phyloP scores from a whole-genome alignment of 257 asterid species.

The Gentiana dahurica region DNA sequence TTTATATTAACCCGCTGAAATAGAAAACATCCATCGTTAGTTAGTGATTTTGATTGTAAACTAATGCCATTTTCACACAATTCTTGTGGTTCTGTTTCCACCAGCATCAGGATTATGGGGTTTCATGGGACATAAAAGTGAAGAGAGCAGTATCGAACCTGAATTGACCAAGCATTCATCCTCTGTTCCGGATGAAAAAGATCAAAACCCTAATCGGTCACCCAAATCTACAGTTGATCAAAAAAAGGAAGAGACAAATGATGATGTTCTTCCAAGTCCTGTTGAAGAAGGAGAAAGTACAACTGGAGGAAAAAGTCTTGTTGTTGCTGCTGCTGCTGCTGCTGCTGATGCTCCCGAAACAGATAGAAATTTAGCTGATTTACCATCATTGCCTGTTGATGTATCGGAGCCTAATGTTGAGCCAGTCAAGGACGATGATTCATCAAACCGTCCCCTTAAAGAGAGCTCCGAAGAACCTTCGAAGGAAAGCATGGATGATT shows the following conservation, averaged over 20 bases:
- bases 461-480: conserved; percentile 24
- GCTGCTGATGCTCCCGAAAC: conserved; percentile 24
- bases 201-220: conserved; percentile 22
- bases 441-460: conserved; percentile 24
- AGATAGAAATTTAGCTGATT: conserved; percentile 28
- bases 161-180: conserved; percentile 26
- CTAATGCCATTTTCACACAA: conserved; percentile 7
- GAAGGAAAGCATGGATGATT: conserved; percentile 21
- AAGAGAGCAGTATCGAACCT: conserved; percentile 24
- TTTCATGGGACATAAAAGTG: conserved; percentile 64
- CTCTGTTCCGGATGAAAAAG: conserved; percentile 22
- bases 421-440: conserved; percentile 34
- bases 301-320: conserved; percentile 20
- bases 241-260: conserved; percentile 27
- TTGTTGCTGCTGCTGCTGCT: no score
- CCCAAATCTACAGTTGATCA: conserved; percentile 23
- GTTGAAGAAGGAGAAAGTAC: conserved; percentile 24
- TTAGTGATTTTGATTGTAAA: neutral
- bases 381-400: conserved; percentile 23
- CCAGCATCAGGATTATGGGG: conserved; percentile 79
- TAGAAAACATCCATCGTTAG: no score
- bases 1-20: no score
- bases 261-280: conserved; percentile 27
- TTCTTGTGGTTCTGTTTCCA: conserved; percentile 10
- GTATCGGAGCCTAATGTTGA: conserved; percentile 29